phyloP scores from a whole-genome alignment of 306 rosid genomes.

The Acacia confusa region DNA sequence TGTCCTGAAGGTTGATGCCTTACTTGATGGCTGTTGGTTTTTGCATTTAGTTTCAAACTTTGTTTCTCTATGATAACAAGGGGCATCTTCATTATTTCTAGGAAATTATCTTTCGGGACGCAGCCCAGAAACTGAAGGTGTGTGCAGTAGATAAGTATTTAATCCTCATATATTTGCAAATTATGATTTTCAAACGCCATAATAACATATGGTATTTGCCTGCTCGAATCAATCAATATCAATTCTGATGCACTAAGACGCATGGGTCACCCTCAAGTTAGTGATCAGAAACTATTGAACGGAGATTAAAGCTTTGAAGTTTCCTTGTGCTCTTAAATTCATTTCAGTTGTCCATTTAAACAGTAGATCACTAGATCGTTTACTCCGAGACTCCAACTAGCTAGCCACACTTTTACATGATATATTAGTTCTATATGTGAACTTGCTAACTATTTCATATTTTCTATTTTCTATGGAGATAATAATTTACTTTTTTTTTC shows the following conservation, averaged over 20 bases:
- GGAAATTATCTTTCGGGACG: slow-evolving; percentile 77
- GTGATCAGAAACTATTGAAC: background rate
- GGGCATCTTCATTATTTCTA: slow-evolving; percentile 42
- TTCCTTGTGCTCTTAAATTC: background rate
- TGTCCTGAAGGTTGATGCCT: slow-evolving; percentile 67
- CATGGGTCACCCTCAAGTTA: slow-evolving; percentile 10
- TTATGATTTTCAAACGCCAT: slow-evolving; percentile 7
- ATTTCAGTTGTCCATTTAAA: slow-evolving; percentile 14
- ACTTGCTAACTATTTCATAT: background rate
- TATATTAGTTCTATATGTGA: slow-evolving; percentile 24
- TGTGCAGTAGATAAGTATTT: slow-evolving; percentile 11
- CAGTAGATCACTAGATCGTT: slow-evolving; percentile 8
- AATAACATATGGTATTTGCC: slow-evolving; percentile 18
- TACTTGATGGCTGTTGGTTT: slow-evolving; percentile 21
- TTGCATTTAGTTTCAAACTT: slow-evolving; percentile 21
- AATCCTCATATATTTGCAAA: slow-evolving; percentile 16
- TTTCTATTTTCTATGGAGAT: background rate
- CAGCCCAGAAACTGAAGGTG: slow-evolving; percentile 65
- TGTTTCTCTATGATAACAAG: slow-evolving; percentile 31
- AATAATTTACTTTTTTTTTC: background rate
- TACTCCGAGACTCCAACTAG: slow-evolving; percentile 2
- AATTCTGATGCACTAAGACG: slow-evolving; percentile 9
- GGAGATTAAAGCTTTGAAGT: background rate
- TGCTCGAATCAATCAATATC: background rate
- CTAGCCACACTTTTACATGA: slow-evolving; percentile 4